Evolutionary conservation across 192 early-diverging fungal species (phyloP), one percentile per base, ranked within the genome.

Genomic region (Coemansia sp.): DNA sequence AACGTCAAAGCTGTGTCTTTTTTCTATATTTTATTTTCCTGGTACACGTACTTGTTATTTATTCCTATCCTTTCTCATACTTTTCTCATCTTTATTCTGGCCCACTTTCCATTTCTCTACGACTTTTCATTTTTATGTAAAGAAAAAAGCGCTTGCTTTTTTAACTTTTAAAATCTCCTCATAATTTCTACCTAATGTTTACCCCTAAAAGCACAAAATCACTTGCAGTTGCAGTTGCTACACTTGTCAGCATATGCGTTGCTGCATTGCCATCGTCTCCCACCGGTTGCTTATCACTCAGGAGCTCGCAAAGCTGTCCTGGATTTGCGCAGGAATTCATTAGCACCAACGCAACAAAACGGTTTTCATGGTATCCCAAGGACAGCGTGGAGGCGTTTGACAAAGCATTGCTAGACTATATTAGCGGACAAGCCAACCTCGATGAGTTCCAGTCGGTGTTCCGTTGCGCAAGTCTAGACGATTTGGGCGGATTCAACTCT

Each of bases 361-460:
- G 74, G 41, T 83, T 83, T 57, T 65, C 72, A 22, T 83, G 80
- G 80, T 77, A 69, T 51, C 80, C 80, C 22, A 72, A 73, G 9
- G 67, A 83, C 59, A 69, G 77, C 11, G 72, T 83, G 46, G 18
- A 47, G 5, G 80, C 80, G 18, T 83, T 83, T 37, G 80, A 83
- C 61, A 70, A 68, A 66, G 72, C 80, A 3, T 65, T 83, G 32
- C 77, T 62, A 68, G 80, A 83, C 41, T 83, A 83, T 68, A 71
- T 83, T 8, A 67, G 62, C 41, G 69, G 80, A 5, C 80, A 72
- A 37, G 62, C 75, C 7, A 78, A 71, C 63, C 58, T 75, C 4
- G 80, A 83, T 12, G 75, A 83, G 67, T 83, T 83, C 42, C 80
- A 83, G 46, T 67, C 76, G 10, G 75, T 83, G 40, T 83, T 83